Base-by-base conservation (phyloP, 140 eudicot species). In the Anethum foeniculum region DNA sequence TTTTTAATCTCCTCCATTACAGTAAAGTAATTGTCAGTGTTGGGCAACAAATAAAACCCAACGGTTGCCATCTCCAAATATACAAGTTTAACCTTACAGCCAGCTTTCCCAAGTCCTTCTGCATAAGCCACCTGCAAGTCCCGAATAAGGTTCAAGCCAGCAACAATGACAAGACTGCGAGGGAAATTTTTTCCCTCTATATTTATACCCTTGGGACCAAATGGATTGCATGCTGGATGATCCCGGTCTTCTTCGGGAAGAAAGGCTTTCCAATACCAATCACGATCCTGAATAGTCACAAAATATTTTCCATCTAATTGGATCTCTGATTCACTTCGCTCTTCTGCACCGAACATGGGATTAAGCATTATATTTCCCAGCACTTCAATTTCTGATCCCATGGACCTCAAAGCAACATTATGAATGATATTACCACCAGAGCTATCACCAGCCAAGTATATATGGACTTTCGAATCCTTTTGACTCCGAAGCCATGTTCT, bases 1-100 rank as follows among this genome's bases (percentile, higher is more conserved):
- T 73, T 75, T 27, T 85, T 82, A 38, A 93, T 90, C 88, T 93
- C 96, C 19, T 90, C 90, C 97, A 93, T 93, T 18, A 93, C 87
- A 13, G 82, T 83, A 65, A 85, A 88, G 77, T 87, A 90, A 75
- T 93, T 90, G 27, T 90, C 90, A 27, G 90, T 93, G 71, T 90
- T 93, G 4, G 97, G 96, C 82, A 93, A 86, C 88, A 93, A 82
- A 88, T 93, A 93, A 84, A 93, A 93, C 86, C 97, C 97, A 34
- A 90, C 88, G 6, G 92, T 93, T 9, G 97, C 97, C 81, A 85
- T 84, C 67, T 93, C 96, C 36, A 89, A 82, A 65, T 80, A 90
- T 23, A 93, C 75, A 76, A 89, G 92, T 73, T 90, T 90, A 79
- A 93, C 92, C 15, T 90, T 88, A 34, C 86, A 93, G 65, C 92